Base-by-base conservation (phyloP, 2,329 filamentous ascomycete genomes). In the Cladophialophora yegresii region DNA sequence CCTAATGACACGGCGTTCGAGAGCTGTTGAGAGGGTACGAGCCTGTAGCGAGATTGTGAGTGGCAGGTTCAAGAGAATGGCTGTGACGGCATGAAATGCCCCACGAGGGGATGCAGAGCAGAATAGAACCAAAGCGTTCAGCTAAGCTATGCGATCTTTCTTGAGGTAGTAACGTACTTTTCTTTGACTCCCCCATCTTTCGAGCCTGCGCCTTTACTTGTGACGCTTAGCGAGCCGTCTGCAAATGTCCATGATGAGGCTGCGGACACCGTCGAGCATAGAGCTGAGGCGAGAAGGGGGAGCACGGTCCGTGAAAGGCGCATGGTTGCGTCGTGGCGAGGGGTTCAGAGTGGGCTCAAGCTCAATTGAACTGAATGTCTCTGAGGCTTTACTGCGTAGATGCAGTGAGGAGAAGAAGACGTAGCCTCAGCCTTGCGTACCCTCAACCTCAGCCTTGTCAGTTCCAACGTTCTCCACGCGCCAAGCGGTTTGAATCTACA, bases 1-100 rank as follows among this genome's bases (percentile, higher is more conserved):
- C 87, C 85, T 67, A 98, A 81, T 10, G 82, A 77, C 49, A 97
- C 75, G 12, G 87, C 78, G 56, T 85, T 85, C 58, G 85, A 79
- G 67, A 93, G 81, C 20, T 87, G 84, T 8, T 84, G 81, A 67
- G 83, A 84, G 22, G 82, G 78, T 66, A 79, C 80, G 70, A 92
- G 82, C 63, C 88, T 91, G 72, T 12, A 23, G 36, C 4, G 22
- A 47, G 20, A 40, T 10, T 23, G 28, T 59, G 32, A 45, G 54
- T 40, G 10, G 28, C 9, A 28, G 20, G 12, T 16, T 20, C 32
- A 50, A 50, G 2, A 20, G 40, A 36, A 22, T n/a, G 16, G 2
- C 8, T 43, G 16, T 43, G 13, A n/a, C 36, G 13, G 16, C 13
- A 43, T 43, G 13, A 43, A 16, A 43, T 7, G 16, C 36, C 36